Percentiles rank a stretch among this genome's conserved stretches.
phyloP scores from a whole-genome alignment of 1,284 basidiomycete species.

The Filobasidium uniguttulatum region DNA sequence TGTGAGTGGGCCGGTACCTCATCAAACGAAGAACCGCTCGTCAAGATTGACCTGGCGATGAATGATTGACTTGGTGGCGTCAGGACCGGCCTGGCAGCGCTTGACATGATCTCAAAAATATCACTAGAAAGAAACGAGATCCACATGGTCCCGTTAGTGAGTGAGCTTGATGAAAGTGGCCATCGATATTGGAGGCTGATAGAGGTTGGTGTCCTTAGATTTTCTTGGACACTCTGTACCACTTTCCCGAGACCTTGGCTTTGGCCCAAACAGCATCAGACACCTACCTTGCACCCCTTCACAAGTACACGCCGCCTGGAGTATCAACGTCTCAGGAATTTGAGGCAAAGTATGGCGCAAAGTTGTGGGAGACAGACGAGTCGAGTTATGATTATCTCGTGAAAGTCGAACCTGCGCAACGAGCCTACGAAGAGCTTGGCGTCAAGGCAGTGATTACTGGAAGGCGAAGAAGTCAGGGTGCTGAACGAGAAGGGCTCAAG shows the following conservation, averaged over 20 bases:
- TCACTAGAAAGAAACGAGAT: constrained; percentile 33
- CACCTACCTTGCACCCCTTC: constrained; percentile 59
- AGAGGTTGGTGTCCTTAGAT: no score
- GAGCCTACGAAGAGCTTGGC: constrained; percentile 68
- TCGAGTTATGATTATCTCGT: constrained; percentile 80
- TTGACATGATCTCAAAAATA: constrained; percentile 82
- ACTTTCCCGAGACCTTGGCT: constrained; percentile 84
- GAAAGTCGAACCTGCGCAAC: constrained; percentile 87
- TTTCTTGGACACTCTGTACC: constrained; percentile 92
- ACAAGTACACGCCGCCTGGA: constrained; percentile 65
- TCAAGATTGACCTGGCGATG: not conserved
- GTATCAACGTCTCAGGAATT: constrained; percentile 61
- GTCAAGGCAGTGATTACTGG: constrained; percentile 90
- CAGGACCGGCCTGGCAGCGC: constrained; percentile 68
- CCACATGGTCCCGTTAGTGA: constrained; percentile 38
- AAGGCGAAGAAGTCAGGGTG: constrained; percentile 80
- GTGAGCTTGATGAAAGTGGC: constrained; percentile 6
- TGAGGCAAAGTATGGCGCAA: constrained; percentile 64
- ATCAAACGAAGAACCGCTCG: no score
- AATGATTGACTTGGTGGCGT: not conserved
- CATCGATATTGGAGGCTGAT: no score
- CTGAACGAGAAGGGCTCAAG: constrained; percentile 62
- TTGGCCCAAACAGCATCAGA: constrained; percentile 66
- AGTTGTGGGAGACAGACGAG: constrained; percentile 81
- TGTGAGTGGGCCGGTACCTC: constrained; percentile 36